Conservation (phyloP, 129 eudicot species). For the Arctium lappa region DNA sequence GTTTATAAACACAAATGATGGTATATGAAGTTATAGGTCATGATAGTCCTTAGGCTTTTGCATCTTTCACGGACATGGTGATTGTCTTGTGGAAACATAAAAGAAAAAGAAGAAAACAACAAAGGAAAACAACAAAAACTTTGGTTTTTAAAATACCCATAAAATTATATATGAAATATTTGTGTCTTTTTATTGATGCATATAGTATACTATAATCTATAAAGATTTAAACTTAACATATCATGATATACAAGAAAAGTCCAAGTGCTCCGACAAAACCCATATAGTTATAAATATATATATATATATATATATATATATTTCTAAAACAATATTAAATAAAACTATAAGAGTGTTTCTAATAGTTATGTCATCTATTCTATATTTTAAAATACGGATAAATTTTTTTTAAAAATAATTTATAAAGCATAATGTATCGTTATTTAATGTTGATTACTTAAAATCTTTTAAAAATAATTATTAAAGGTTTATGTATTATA, state of each 20-base stretch:
- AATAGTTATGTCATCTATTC: too few species aligned
- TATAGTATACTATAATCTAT: background rate
- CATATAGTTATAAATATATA: too few species aligned
- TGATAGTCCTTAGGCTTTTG: conserved; percentile 36
- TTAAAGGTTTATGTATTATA: too few species aligned
- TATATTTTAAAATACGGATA: too few species aligned
- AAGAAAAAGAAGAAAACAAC: conserved; percentile 29
- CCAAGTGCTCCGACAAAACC: background rate
- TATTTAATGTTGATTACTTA: too few species aligned
- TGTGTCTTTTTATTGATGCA: background rate
- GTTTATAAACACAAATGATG: conserved; percentile 38
- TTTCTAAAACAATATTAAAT: too few species aligned
- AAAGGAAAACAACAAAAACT: conserved; percentile 31
- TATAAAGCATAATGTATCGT: too few species aligned
- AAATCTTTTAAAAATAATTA: too few species aligned
- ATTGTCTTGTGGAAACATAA: conserved; percentile 57
- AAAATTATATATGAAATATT: background rate
- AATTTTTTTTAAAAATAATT: too few species aligned
- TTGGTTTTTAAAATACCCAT: background rate
- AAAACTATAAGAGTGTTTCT: too few species aligned
- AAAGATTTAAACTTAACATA: background rate
- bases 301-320: too few species aligned
- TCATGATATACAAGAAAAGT: background rate
- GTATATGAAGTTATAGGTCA: conserved; percentile 29
- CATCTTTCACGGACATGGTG: conserved; percentile 77